Base-by-base conservation (phyloP, 2,329 filamentous ascomycete genomes). In the Nannizzia gypsea region DNA sequence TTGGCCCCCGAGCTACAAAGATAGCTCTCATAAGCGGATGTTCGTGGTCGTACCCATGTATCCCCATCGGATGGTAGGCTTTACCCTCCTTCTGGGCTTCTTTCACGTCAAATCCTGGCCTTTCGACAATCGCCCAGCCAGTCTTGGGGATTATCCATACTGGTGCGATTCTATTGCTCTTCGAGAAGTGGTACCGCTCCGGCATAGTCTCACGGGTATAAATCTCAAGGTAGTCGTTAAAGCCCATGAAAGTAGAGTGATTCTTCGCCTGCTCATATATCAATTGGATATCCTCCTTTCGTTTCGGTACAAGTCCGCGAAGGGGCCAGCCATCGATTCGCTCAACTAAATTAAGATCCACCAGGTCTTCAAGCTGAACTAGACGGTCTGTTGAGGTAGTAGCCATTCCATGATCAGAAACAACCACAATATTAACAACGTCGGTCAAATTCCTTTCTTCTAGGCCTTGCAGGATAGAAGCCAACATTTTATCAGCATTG, bases 361-460 rank as follows among this genome's bases (percentile, higher is more conserved):
- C 79, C 3, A 97, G 75, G 68, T 96, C 90, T 64, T 99, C 93
- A 1, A 97, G 78, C 73, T 97, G 93, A 26, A 97, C 81, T 52
- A 97, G 77, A 9, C 93, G 83, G 17, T 84, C 80, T 0, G 82
- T 83, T 62, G 91, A 88, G 0, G 93, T 97, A 0, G 90, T 95
- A 1, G 93, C 93, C 93, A 99, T 99, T 57, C 93, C 93, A 70
- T 99, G 93, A 70, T 99, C 93, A 0, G 90, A 96, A 1, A 99
- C 92, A n/a, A 99, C 81, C 36, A 99, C 85, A 6, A 99, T 81
- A 65, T 99, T 99, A 69, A 97, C 89, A 62, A 99, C 88, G 20
- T 86, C 71, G 0, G 90, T 96, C 57, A 99, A 76, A 70, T 97
- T 96, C 56, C 93, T 85, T 54, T 81, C 75, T 63, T 91, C 83